Evolutionary conservation across 257 asterid species (phyloP), one percentile per base, ranked within the genome.

Genomic region (Coffea eugenioides): DNA sequence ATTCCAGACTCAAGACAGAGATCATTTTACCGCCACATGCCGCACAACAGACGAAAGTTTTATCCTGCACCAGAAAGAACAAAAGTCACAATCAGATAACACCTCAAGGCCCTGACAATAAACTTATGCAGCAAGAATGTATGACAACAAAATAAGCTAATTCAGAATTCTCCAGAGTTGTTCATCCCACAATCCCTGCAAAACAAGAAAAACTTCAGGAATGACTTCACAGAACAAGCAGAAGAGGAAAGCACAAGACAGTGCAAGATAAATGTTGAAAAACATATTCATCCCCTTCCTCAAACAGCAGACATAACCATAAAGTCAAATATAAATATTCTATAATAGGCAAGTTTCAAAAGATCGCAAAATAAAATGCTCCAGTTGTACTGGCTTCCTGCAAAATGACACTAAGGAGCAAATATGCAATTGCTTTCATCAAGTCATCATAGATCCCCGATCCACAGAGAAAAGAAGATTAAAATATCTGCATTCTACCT

Each of bases 121-220:
- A 82, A 34, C 75, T 71, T 15, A 57, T 43, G 72, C 45, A 71
- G 8, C 74, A 64, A 74, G 20, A 76, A 11, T 74, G 70, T 76
- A 85, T 71, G 75, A 11, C 27, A 77, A 78, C 54, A 80, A 68
- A 77, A 83, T 74, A 82, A 82, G 87, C 77, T 81, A 89, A 89
- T 77, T 84, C 27, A 68, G 76, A 81, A 90, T 89, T 85, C 86
- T 89, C 84, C 88, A 77, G 88, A 78, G 65, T 23, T 80, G 86
- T 71, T 86, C 79, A 84, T 83, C 81, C 86, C 84, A 82, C 80
- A 77, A 73, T 23, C 82, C 97, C 98, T 94, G 97, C 97, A 91
- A 94, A 86, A 71, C 49, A 79, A 87, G 79, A 81, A 70, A 34
- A 73, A 76, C 11, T 82, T 88, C 77, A 87, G 90, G 82, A 88